Conservation (phyloP, 257 asterid genomes). For the Primulina eburnea region DNA sequence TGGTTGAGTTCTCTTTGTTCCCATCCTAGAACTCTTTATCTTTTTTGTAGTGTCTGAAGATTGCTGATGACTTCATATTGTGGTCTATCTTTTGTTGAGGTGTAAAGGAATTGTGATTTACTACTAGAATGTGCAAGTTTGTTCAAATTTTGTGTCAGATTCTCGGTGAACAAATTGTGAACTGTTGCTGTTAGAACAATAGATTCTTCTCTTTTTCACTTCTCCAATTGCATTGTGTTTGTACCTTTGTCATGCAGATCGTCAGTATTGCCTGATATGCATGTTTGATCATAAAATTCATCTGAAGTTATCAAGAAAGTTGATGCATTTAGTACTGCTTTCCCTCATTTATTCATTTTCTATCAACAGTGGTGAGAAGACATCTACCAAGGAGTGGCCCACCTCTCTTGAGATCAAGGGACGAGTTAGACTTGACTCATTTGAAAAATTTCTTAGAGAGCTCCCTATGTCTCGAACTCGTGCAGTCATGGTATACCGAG, state of each 20-base stretch:
- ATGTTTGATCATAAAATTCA: background rate
- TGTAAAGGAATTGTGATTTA: background rate
- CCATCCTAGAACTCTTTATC: background rate
- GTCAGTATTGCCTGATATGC: background rate
- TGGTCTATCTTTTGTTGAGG: background rate
- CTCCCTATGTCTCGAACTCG: slow-evolving; percentile 97
- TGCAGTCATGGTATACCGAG: slow-evolving; percentile 98
- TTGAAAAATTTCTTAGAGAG: slow-evolving; percentile 82
- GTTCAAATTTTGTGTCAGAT: background rate
- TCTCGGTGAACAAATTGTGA: background rate
- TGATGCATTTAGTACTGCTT: background rate
- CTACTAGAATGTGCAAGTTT: background rate
- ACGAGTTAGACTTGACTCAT: slow-evolving; percentile 88
- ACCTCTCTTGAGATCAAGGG: slow-evolving; percentile 87
- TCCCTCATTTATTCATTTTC: slow-evolving; percentile 23
- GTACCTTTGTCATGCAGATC: background rate
- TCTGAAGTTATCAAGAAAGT: background rate
- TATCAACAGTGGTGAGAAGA: slow-evolving; percentile 80
- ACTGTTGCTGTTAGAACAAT: background rate
- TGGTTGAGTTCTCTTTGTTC: background rate
- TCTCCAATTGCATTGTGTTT: background rate
- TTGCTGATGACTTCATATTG: too few relatives aligned
- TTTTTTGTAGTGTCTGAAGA: background rate
- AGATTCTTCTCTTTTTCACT: background rate
- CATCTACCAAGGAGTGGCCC: slow-evolving; percentile 78